These are phyloP conservation scores for Colletotrichum agaves DNA, from an alignment of 2,329 filamentous ascomycete species.

Conservation along the genomic window DNA sequence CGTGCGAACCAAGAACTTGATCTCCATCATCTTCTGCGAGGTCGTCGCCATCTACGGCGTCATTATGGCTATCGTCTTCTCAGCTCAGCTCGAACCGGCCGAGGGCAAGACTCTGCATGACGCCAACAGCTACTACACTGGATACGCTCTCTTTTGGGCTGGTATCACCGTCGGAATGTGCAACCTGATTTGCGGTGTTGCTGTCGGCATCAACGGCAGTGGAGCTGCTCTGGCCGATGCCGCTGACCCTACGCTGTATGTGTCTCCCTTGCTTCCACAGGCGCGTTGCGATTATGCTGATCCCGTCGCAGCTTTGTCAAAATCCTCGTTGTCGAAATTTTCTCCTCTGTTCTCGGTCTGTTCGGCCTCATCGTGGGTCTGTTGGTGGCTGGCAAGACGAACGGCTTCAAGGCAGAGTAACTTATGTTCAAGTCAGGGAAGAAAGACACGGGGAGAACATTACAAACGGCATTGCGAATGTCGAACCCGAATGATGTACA, in stretches of 20 bases:
- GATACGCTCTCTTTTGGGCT: slow-evolving; percentile 95
- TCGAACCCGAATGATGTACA: slow-evolving; percentile 32
- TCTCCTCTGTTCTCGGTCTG: slow-evolving; percentile 95
- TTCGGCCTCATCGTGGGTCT: slow-evolving; percentile 97
- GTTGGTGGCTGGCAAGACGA: slow-evolving; percentile 84
- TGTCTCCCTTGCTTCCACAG: not conserved
- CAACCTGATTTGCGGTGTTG: slow-evolving; percentile 95
- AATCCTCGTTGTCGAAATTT: slow-evolving; percentile 98
- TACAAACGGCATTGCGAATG: slow-evolving; percentile 21
- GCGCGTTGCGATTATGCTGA: slow-evolving; percentile 39
- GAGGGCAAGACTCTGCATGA: slow-evolving; percentile 74
- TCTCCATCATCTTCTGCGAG: slow-evolving; percentile 99
- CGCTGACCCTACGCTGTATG: slow-evolving; percentile 88
- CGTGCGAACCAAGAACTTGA: slow-evolving; percentile 99
- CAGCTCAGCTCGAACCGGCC: slow-evolving; percentile 81
- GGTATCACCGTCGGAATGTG: slow-evolving; percentile 94
- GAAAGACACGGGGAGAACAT: slow-evolving; percentile 17
- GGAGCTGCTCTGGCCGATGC: slow-evolving; percentile 96
- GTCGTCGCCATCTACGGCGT: slow-evolving; percentile 99
- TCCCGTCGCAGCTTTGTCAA: slow-evolving; percentile 82
- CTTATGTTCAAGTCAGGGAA: not conserved
- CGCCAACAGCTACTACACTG: slow-evolving; percentile 88
- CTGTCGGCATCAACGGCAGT: slow-evolving; percentile 97
- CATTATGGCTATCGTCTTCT: slow-evolving; percentile 99
- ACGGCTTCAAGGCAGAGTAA: slow-evolving; percentile 69